Conservation (phyloP, 176 grass and related monocot species). For the Bolboschoenus planiculmis region DNA sequence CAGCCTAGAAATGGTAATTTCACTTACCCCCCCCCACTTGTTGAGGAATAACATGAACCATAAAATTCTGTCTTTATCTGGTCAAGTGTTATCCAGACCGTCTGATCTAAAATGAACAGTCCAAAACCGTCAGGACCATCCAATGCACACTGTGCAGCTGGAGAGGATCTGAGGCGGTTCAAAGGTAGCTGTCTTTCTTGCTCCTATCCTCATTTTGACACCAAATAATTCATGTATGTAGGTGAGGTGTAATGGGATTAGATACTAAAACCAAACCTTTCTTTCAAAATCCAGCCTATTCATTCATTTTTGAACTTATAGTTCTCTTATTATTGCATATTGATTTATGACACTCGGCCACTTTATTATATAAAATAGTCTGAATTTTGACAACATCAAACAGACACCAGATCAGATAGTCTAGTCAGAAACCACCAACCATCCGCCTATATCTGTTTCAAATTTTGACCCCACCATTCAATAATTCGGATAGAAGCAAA, state of each 20-base stretch:
- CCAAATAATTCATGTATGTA: background rate
- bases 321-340: background rate
- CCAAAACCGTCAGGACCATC: background rate
- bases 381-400: background rate
- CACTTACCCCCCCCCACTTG: too few relatives aligned
- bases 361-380: background rate
- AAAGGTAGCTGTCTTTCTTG: background rate
- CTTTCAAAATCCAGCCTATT: background rate
- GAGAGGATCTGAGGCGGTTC: background rate
- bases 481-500: slow-evolving; percentile 14
- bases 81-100: background rate
- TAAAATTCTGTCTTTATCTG: too few relatives aligned
- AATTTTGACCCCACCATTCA: background rate
- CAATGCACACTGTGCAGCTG: background rate
- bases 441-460: background rate
- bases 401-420: background rate
- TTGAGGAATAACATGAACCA: too few relatives aligned
- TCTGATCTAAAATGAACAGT: background rate
- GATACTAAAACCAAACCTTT: too few relatives aligned
- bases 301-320: too few relatives aligned
- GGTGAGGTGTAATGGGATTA: background rate
- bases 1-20: too few relatives aligned
- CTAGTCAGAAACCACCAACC: background rate
- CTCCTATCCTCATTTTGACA: background rate
- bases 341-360: background rate